Evolutionary conservation across 208 protist genomes (phyloP).

Genomic region (Trypanosoma vivax): DNA sequence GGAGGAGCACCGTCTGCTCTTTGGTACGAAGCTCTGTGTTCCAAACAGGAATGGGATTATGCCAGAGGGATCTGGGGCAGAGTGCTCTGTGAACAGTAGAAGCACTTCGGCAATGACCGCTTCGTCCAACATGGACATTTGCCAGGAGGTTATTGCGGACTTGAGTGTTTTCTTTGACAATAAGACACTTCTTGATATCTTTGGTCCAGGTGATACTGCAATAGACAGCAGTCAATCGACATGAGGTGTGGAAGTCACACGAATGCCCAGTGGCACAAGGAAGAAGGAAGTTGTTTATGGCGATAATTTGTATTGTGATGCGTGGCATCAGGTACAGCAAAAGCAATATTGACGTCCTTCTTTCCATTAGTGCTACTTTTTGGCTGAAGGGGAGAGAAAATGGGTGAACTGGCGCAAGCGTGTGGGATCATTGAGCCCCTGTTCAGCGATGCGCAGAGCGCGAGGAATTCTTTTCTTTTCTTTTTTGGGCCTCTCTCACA

Average conservation of each 20-base stretch:
- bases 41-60: not conserved
- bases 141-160: slow-evolving; percentile 17
- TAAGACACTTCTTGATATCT: slow-evolving; percentile 13
- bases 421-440: too few relatives aligned
- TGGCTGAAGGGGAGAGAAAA: too few relatives aligned
- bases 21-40: slow-evolving; percentile 3
- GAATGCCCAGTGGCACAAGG: too few relatives aligned
- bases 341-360: too few relatives aligned
- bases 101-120: not conserved
- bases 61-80: not conserved
- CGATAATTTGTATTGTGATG: too few relatives aligned
- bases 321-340: too few relatives aligned
- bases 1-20: not conserved
- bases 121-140: slow-evolving; percentile 15
- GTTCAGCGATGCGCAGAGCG: too few relatives aligned
- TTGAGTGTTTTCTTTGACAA: slow-evolving; percentile 19
- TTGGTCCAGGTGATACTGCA: not conserved
- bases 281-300: too few relatives aligned
- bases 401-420: too few relatives aligned
- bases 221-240: not conserved
- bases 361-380: too few relatives aligned
- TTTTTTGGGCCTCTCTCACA: not conserved
- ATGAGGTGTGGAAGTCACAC: too few relatives aligned
- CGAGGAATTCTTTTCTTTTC: not conserved
- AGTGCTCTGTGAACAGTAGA: not conserved